Conservation (phyloP, 306 rosid genomes). For the Chamaecrista fasciculata region DNA sequence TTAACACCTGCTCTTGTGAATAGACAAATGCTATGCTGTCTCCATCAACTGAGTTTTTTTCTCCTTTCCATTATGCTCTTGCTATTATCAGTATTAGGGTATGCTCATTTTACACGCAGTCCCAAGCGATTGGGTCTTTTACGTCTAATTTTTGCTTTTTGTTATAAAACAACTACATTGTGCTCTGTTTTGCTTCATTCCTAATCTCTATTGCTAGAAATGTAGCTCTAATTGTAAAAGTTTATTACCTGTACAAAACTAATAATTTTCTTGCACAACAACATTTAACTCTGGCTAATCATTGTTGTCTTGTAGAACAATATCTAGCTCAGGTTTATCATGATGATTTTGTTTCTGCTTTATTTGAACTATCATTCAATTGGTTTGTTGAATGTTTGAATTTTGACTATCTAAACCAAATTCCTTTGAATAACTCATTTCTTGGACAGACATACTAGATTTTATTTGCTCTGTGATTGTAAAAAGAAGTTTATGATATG, state of each 20-base stretch:
- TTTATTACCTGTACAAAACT: conserved; percentile 38
- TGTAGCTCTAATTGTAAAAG: conserved; percentile 39
- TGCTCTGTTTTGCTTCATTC: conserved; percentile 25
- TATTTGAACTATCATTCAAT: conserved; percentile 51
- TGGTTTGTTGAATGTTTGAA: conserved; percentile 42
- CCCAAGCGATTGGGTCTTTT: conserved; percentile 42
- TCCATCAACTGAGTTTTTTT: conserved; percentile 48
- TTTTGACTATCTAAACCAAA: conserved; percentile 46
- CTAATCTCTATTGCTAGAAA: conserved; percentile 22
- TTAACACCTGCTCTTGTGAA: conserved; percentile 48
- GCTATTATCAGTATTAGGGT: conserved; percentile 38
- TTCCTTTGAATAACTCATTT: conserved; percentile 34
- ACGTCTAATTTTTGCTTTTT: conserved; percentile 33
- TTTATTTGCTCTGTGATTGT: conserved; percentile 29
- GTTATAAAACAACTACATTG: conserved; percentile 20
- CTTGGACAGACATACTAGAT: conserved; percentile 23
- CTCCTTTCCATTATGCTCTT: conserved; percentile 47
- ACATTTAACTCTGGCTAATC: conserved; percentile 39
- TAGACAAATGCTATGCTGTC: conserved; percentile 70
- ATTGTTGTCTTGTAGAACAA: conserved; percentile 52
- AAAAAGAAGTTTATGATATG: conserved; percentile 34
- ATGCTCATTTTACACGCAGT: conserved; percentile 38
- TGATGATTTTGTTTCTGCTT: conserved; percentile 71
- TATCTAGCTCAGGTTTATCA: conserved; percentile 47
- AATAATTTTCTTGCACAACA: conserved; percentile 58